Percentiles rank a stretch among this genome's conserved stretches.
Conservation (phyloP, 768 basidiomycete genomes). For the Cantharellus cinnabarinus region DNA sequence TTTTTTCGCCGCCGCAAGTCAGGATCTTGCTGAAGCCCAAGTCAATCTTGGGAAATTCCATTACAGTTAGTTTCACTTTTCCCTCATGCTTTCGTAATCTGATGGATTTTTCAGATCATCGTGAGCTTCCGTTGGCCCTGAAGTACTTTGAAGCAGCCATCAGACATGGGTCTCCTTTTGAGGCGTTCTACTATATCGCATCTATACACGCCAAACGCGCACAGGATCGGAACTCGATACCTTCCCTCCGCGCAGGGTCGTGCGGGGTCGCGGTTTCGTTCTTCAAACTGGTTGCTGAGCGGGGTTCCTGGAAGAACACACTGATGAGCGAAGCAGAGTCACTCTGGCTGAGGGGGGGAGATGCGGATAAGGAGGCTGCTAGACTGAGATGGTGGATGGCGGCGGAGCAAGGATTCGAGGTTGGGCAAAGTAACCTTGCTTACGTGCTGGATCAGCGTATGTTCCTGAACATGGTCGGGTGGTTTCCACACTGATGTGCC, state of each 20-base stretch:
- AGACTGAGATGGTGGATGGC: constrained; percentile 91
- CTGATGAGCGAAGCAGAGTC: constrained; percentile 61
- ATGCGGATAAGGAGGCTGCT: constrained; percentile 42
- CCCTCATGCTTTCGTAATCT: constrained; percentile 2
- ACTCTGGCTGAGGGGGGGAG: constrained; percentile 44
- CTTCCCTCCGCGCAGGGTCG: constrained; percentile 25
- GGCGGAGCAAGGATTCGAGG: constrained; percentile 78
- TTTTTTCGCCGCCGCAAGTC: constrained; percentile 62
- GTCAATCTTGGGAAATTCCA: constrained; percentile 75
- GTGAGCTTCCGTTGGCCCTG: constrained; percentile 44
- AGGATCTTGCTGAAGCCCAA: constrained; percentile 82
- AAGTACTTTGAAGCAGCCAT: constrained; percentile 71
- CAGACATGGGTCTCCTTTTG: constrained; percentile 75
- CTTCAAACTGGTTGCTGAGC: constrained; percentile 80
- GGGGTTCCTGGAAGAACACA: constrained; percentile 71
- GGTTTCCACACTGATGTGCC: background rate
- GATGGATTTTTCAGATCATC: constrained; percentile 28
- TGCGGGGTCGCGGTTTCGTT: constrained; percentile 85
- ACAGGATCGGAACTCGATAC: constrained; percentile 16
- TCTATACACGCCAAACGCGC: constrained; percentile 51
- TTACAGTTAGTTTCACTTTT: constrained; percentile 23
- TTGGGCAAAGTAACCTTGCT: constrained; percentile 89
- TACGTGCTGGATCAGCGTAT: constrained; percentile 80
- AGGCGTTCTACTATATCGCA: constrained; percentile 87
- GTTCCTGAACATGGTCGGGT: constrained; percentile 8